Percentiles rank a stretch among this genome's conserved stretches.
phyloP scores from a whole-genome alignment of 257 asterid species.

The Lycium ferocissimum region DNA sequence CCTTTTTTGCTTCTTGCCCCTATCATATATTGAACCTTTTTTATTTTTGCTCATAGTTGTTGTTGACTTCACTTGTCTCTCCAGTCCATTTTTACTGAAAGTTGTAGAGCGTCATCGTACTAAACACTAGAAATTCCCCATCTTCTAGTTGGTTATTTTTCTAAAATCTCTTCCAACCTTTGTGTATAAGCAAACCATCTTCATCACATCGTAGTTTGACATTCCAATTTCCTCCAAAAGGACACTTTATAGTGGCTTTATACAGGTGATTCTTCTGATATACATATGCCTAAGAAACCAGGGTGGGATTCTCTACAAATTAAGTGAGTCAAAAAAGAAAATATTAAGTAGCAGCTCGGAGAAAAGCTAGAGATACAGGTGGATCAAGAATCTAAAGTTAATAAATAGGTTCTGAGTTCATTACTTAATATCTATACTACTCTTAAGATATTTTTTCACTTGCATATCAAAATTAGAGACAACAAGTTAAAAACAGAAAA shows the following conservation, averaged over 20 bases:
- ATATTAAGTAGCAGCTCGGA: not conserved
- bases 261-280: slow-evolving; percentile 18
- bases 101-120: slow-evolving; percentile 4
- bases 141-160: not conserved
- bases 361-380: too few relatives aligned
- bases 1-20: not conserved
- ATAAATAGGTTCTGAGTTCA: too few relatives aligned
- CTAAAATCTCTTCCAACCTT: slow-evolving; percentile 14
- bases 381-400: too few relatives aligned
- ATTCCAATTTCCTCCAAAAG: slow-evolving; percentile 20
- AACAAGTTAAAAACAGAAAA: not conserved
- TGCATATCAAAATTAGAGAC: too few relatives aligned
- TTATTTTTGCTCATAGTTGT: not conserved
- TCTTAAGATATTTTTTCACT: too few relatives aligned
- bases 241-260: not conserved
- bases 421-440: too few relatives aligned
- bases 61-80: not conserved
- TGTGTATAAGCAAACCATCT: slow-evolving; percentile 18
- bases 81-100: slow-evolving; percentile 4
- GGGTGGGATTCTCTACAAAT: slow-evolving; percentile 26
- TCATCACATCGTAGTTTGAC: not conserved
- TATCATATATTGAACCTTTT: not conserved
- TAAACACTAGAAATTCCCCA: slow-evolving; percentile 20
- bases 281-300: slow-evolving; percentile 21
- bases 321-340: not conserved